These are phyloP conservation scores for Pichiaceae sp. DNA, from an alignment of 1,139 yeast genomes.

Conservation along the genomic window DNA sequence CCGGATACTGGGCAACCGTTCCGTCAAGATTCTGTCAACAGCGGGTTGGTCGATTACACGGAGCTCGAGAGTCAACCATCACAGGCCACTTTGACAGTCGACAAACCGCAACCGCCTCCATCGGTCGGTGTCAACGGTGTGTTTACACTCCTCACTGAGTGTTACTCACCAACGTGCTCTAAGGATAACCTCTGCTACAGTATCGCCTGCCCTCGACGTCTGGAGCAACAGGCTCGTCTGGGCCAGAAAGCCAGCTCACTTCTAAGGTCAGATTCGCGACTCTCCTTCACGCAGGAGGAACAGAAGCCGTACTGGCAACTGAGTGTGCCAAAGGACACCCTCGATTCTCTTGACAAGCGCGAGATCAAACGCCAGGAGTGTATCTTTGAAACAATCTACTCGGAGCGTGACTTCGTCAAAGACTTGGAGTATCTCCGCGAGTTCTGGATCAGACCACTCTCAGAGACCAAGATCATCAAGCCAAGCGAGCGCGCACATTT, in stretches of 20 bases:
- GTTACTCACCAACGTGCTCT: constrained; percentile 95
- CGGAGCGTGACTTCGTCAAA: constrained; percentile 92
- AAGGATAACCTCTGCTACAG: constrained; percentile 84
- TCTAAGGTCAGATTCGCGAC: constrained; percentile 71
- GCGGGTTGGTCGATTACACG: constrained; percentile 82
- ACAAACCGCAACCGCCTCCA: constrained; percentile 1
- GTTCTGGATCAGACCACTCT: constrained; percentile 85
- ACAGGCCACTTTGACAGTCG: neutral
- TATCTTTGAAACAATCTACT: constrained; percentile 86
- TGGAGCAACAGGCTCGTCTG: constrained; percentile 91
- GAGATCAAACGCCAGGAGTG: constrained; percentile 94
- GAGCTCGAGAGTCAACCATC: neutral
- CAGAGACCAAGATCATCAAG: constrained; percentile 81
- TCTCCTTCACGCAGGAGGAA: constrained; percentile 71
- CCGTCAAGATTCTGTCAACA: constrained; percentile 75
- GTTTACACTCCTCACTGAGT: constrained; percentile 83
- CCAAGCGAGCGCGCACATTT: constrained; percentile 85
- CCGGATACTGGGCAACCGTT: constrained; percentile 29
- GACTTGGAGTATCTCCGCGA: constrained; percentile 90
- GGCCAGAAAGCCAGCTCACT: constrained; percentile 85
- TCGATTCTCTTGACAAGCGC: constrained; percentile 70
- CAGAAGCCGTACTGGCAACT: constrained; percentile 91
- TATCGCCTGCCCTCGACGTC: constrained; percentile 93
- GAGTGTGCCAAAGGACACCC: constrained; percentile 74
- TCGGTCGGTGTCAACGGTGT: constrained; percentile 63